Base-by-base conservation (phyloP, 2,329 filamentous ascomycete genomes). In the Cladophialophora chaetospira region DNA sequence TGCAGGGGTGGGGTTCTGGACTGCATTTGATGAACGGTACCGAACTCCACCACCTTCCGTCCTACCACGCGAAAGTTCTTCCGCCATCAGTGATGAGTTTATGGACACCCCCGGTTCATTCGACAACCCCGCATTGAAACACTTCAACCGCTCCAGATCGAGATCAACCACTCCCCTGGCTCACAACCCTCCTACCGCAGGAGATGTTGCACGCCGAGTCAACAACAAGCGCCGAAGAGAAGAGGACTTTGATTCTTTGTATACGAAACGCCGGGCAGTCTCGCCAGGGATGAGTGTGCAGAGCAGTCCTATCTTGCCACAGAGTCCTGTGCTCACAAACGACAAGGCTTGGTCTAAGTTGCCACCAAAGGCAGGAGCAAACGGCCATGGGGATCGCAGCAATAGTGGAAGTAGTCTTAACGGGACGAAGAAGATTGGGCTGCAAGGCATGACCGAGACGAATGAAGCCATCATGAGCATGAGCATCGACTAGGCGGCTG, bases 371-470 rank as follows among this genome's bases (percentile, higher is more conserved):
- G 79, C 85, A 4, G n/a, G n/a, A n/a, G 67, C 74, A 75, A 68
- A 81, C 82, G 31, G 73, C 29, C 75, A 82, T 63, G 36, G 73
- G 23, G 75, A 82, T 63, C 73, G 78, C 56, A 71, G 75, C 52
- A 75, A 75, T 63, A 77, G 77, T 51, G 71, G 73, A 35, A 55
- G 63, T 33, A 65, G 61, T 46, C 42, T 54, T 26, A 81, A 80
- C 55, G 78, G 82, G 9, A 71, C 77, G 65, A 76, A 79, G 64
- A 76, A 80, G 65, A 79, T 96, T 11, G 91, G 91, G 6, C 81
- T 95, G 65, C 92, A 97, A 73, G 91, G 92, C 1, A 97, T 97
- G 92, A 88, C 84, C 15, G 93, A 97, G 73, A 93, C 93, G n/a
- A 91, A 91, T 70, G 93, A 97, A 71, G 89, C 91, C 1, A 80